A percentile compares a stretch with the other conserved stretches of the same genome.
These are phyloP conservation scores for Cryphonectria radicalis DNA, from an alignment of 2,329 filamentous ascomycete genomes.

Conservation along the genomic window DNA sequence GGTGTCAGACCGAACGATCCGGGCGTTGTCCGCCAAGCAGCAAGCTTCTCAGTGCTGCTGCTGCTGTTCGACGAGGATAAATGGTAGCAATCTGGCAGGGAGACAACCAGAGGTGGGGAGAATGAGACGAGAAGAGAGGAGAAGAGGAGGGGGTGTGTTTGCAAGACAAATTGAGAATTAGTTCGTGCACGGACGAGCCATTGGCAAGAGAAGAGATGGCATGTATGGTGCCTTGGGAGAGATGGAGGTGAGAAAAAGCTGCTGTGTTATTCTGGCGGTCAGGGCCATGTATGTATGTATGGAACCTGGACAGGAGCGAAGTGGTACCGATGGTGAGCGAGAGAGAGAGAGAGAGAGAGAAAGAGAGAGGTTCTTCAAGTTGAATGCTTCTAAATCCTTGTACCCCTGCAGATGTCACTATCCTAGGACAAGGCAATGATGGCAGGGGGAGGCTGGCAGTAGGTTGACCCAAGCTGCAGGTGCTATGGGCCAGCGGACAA, in stretches of 20 bases:
- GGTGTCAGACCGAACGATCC: neutral
- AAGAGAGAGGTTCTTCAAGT: neutral
- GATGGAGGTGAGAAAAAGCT: constrained; percentile 1
- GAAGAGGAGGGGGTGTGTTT: neutral
- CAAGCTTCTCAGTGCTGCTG: neutral
- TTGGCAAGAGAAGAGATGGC: neutral
- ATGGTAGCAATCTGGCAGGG: neutral
- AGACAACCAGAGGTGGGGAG: neutral
- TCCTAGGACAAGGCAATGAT: neutral
- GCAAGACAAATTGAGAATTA: neutral
- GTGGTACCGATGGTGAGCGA: constrained; percentile 2
- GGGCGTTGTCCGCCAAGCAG: neutral
- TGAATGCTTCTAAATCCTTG: neutral
- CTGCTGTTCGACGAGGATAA: neutral
- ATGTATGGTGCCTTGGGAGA: neutral
- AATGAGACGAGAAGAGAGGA: neutral
- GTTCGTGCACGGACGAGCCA: constrained; percentile 3
- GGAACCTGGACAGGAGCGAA: neutral
- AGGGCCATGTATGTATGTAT: constrained; percentile 3
- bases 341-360: neutral
- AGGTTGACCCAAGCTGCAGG: constrained; percentile 5
- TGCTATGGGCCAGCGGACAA: neutral
- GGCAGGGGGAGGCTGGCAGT: constrained; percentile 8
- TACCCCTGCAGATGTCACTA: constrained; percentile 11
- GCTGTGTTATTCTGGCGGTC: constrained; percentile 10